Conservation (phyloP, 108 stramenopile species). For the Mediolabrus comicus region DNA sequence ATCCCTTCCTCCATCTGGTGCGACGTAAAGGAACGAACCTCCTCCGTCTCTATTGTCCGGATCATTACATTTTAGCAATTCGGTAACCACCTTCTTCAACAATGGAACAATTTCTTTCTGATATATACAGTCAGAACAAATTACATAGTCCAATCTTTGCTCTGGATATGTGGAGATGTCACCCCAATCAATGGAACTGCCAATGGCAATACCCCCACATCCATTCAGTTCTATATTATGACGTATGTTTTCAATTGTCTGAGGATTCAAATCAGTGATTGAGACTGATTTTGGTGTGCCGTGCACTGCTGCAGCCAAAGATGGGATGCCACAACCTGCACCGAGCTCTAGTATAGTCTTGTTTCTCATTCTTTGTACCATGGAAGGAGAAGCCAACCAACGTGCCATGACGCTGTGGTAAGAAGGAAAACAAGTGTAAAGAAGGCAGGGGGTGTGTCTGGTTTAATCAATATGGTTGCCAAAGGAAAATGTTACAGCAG, state of each 20-base stretch:
- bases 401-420: conserved; percentile 76
- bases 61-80: conserved; percentile 38
- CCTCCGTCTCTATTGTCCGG: conserved; percentile 7
- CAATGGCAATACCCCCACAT: conserved; percentile 4
- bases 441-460: too few relatives aligned
- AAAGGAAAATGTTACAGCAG: too few relatives aligned
- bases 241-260: conserved; percentile 72
- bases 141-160: conserved; percentile 68
- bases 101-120: conserved; percentile 76
- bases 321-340: conserved; percentile 82
- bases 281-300: conserved; percentile 40
- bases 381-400: conserved; percentile 60
- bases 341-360: conserved; percentile 74
- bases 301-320: conserved; percentile 48
- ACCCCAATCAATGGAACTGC: conserved; percentile 74
- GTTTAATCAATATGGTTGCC: too few relatives aligned
- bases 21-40: conserved; percentile 59
- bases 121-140: conserved; percentile 90
- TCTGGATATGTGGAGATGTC: conserved; percentile 76
- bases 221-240: conserved; percentile 75
- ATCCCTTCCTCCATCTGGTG: conserved; percentile 62
- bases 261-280: conserved; percentile 76
- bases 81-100: conserved; percentile 58
- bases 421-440: too few relatives aligned
- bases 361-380: conserved; percentile 28